Evolutionary conservation across 495 filamentous ascomycete species (phyloP).

Genomic region (Neurospora sp.): DNA sequence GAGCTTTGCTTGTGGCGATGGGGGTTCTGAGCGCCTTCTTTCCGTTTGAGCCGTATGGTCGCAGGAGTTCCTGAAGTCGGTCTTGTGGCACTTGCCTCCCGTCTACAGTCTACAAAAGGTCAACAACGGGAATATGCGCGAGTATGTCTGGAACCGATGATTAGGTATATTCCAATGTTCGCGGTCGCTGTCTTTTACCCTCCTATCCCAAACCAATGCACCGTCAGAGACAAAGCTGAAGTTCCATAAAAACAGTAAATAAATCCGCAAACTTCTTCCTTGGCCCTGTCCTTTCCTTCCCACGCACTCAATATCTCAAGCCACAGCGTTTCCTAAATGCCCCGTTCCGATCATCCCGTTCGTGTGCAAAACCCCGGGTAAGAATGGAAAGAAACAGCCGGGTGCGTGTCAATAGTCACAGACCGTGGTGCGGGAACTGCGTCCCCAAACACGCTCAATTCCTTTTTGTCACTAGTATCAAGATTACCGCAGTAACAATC

Average conservation of each 20-base stretch:
- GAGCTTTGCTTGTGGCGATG: slow-evolving; percentile 55
- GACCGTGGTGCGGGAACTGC: not conserved
- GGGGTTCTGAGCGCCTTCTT: slow-evolving; percentile 48
- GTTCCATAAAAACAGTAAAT: not conserved
- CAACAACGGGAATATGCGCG: not conserved
- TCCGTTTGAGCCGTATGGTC: slow-evolving; percentile 63
- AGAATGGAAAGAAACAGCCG: not conserved
- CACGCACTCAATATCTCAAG: not conserved
- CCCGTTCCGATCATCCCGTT: not conserved
- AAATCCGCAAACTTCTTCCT: not conserved
- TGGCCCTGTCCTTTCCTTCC: too few relatives aligned
- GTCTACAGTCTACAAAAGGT: not conserved
- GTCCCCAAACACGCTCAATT: not conserved
- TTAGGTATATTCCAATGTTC: not conserved
- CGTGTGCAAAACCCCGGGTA: not conserved
- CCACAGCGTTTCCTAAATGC: not conserved
- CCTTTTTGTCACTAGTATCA: too few relatives aligned
- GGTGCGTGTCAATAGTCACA: not conserved
- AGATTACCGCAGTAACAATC: not conserved
- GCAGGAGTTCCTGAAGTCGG: slow-evolving; percentile 45
- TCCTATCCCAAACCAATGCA: not conserved
- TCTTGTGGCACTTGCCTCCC: not conserved
- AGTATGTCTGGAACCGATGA: not conserved
- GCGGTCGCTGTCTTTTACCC: not conserved
- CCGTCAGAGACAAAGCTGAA: not conserved